Base-by-base conservation (phyloP, 225 moss, liverwort and hornwort species). In the Pleurozium schreberi region DNA sequence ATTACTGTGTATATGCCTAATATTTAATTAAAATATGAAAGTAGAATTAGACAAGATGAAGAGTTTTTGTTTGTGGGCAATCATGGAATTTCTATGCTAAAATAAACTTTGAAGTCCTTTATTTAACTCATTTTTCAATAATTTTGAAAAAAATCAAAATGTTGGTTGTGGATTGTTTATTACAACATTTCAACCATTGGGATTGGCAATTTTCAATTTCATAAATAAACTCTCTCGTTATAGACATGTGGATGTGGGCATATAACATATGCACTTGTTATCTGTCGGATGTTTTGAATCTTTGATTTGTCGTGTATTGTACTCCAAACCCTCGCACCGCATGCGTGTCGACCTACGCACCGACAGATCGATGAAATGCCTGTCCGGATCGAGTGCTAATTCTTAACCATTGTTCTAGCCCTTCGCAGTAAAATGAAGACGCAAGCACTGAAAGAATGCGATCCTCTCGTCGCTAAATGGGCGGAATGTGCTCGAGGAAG, bases 361-460 rank as follows among this genome's bases (percentile, higher is more conserved):
- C 7, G 58, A n/a, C 27, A n/a, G 12, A 28, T 80, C 28, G 80
- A 59, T 58, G 28, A 80, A 18, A 17, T 59, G n/a, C 18, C 27
- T 79, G n/a, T 79, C 18, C 58, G 58, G 79, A 85, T 81, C 59
- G 57, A 74, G 82, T 31, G 89, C 88, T 92, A 93, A 93, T 89
- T 90, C 73, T 85, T 91, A 86, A 89, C 92, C 90, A 75, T 90
- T 92, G 92, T 65, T 93, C 93, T 97, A 97, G 98, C 97, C 92
- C 96, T 99, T 91, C 97, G 99, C 92, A 97, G 96, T 92, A 99
- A 99, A 95, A 97, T 99, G 98, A 99, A 99, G 94, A 87, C 97
- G 43, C 96, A 92, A 89, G 99, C 99, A 26, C 96, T 99, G 58
- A 99, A 96, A 91, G 97, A 99, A 85, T 99, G 99, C 85, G 97